Conservation (phyloP, 371 early-diverging fungal genomes). For the Mortierella sp. region DNA sequence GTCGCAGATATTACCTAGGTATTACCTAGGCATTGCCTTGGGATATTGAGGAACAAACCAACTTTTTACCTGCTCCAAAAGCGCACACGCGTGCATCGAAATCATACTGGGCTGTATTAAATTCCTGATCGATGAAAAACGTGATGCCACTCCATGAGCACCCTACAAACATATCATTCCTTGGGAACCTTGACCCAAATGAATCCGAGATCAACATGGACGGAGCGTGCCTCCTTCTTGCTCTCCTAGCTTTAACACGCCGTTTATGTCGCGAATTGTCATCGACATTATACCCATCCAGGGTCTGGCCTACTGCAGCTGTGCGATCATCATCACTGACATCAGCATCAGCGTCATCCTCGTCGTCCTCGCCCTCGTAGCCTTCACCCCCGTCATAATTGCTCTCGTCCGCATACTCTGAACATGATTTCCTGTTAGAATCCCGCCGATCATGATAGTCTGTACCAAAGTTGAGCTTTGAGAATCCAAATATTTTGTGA, state of each 20-base stretch:
- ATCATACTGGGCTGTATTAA: constrained; percentile 80
- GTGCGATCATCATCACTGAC: constrained; percentile 19
- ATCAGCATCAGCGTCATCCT: constrained; percentile 21
- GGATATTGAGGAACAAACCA: not conserved
- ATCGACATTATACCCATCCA: constrained; percentile 6
- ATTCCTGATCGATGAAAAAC: constrained; percentile 76
- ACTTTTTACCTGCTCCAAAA: constrained; percentile 74
- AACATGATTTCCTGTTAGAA: constrained; percentile 1
- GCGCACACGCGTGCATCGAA: constrained; percentile 87
- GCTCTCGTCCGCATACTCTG: constrained; percentile 27
- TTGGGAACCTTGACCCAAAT: constrained; percentile 47
- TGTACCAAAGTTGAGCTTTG: constrained; percentile 63
- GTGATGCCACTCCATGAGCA: constrained; percentile 87
- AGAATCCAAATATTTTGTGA: constrained; percentile 72
- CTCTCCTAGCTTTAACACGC: constrained; percentile 5
- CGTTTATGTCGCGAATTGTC: not conserved
- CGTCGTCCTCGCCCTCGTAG: constrained; percentile 34
- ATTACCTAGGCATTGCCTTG: too few relatives aligned
- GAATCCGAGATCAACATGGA: constrained; percentile 46
- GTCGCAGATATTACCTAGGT: not conserved
- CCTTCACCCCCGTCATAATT: constrained; percentile 33
- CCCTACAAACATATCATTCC: constrained; percentile 80
- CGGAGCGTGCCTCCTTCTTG: constrained; percentile 8
- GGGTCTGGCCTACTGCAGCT: constrained; percentile 4
- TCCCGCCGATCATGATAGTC: constrained; percentile 11